Conservation (phyloP, 2,329 filamentous ascomycete genomes). For the Epichloe brachyelytri region DNA sequence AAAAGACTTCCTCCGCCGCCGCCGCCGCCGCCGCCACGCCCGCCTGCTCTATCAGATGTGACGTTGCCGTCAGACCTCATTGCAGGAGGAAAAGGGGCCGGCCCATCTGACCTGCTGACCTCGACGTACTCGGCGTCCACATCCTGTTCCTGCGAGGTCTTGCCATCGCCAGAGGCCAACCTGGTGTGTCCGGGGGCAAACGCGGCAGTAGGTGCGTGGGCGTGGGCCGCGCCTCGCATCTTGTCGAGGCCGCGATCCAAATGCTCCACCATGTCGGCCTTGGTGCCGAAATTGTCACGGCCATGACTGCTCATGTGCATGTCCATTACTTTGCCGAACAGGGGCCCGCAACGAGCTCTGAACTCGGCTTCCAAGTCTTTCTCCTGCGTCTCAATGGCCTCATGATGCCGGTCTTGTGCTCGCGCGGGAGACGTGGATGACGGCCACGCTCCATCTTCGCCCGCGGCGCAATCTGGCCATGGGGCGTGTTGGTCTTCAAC, state of each 20-base stretch:
- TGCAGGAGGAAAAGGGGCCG: neutral
- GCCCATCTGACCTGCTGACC: conserved; percentile 15
- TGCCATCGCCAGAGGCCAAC: conserved; percentile 13
- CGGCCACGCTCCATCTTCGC: conserved; percentile 27
- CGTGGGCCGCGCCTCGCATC: conserved; percentile 20
- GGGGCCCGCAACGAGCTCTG: conserved; percentile 28
- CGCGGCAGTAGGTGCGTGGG: conserved; percentile 7
- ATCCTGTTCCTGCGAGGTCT: conserved; percentile 12
- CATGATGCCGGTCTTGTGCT: conserved; percentile 25
- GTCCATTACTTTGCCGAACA: conserved; percentile 32
- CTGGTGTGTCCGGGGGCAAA: conserved; percentile 20
- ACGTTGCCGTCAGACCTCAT: conserved; percentile 5
- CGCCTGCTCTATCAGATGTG: conserved; percentile 10
- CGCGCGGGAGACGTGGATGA: conserved; percentile 25
- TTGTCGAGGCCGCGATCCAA: conserved; percentile 33
- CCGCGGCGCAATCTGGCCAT: conserved; percentile 31
- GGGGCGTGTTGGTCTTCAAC: conserved; percentile 28
- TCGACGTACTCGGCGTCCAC: conserved; percentile 24
- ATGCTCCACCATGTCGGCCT: conserved; percentile 34
- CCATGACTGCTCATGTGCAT: conserved; percentile 14
- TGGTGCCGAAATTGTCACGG: conserved; percentile 29
- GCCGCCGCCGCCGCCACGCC: conserved; percentile 17
- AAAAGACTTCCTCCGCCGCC: conserved; percentile 14
- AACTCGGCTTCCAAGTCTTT: conserved; percentile 37
- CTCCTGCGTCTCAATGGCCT: conserved; percentile 31